Evolutionary conservation across 257 asterid genomes (phyloP).

Genomic region (Nicotiana paniculata): DNA sequence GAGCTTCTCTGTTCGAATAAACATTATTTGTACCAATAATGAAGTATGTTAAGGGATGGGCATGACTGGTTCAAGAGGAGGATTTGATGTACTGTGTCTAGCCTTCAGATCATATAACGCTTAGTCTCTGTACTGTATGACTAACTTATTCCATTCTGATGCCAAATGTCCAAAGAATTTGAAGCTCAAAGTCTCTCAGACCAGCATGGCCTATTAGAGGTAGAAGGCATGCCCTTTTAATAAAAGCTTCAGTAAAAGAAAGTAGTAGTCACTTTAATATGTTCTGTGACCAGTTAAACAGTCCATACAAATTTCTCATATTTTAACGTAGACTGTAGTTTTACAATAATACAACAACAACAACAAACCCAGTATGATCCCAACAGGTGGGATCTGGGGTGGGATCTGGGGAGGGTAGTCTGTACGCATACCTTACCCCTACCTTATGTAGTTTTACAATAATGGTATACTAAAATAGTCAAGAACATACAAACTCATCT

Average conservation of each 20-base stretch:
- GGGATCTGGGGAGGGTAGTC: too few relatives aligned
- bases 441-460: background rate
- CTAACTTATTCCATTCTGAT: background rate
- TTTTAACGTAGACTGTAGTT: background rate
- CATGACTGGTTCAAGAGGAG: background rate
- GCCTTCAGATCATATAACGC: conserved; percentile 4
- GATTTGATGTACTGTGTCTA: background rate
- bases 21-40: background rate
- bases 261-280: background rate
- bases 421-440: too few relatives aligned
- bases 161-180: background rate
- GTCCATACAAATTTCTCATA: background rate
- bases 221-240: background rate
- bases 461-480: background rate
- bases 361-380: too few relatives aligned
- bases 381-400: too few relatives aligned
- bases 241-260: background rate
- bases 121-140: background rate
- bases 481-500: background rate
- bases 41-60: background rate
- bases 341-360: background rate
- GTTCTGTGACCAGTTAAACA: conserved; percentile 2
- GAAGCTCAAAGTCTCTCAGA: background rate
- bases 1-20: background rate
- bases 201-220: background rate